phyloP scores from a whole-genome alignment of 2,329 filamentous ascomycete species.

The Metarhizium sp. region DNA sequence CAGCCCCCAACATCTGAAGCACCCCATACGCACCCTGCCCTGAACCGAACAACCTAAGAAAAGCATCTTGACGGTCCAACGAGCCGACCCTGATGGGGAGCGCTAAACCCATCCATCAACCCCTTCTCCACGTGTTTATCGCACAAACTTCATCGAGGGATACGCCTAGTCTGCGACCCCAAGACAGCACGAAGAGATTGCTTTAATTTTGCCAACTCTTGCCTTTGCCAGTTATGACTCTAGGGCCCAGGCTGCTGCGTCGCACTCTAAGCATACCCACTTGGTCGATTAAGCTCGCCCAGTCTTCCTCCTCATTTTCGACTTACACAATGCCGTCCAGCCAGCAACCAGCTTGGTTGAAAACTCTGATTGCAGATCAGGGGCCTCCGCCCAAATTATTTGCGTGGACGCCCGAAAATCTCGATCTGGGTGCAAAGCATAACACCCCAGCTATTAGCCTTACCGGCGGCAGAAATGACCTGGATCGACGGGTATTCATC shows the following conservation, averaged over 20 bases:
- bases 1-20: neutral
- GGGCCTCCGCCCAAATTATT: conserved; percentile 24
- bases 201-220: neutral
- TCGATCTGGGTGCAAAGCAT: conserved; percentile 8
- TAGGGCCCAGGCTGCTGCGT: neutral
- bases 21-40: neutral
- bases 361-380: conserved; percentile 15
- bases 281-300: neutral
- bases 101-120: neutral
- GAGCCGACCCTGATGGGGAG: neutral
- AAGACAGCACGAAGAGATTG: too few relatives aligned
- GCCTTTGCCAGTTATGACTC: neutral
- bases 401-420: conserved; percentile 24
- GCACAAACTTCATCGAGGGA: neutral
- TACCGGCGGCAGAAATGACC: conserved; percentile 5
- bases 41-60: neutral
- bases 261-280: neutral
- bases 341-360: conserved; percentile 21
- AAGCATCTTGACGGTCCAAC: neutral
- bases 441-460: conserved; percentile 5
- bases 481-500: conserved; percentile 55
- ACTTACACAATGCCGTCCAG: neutral
- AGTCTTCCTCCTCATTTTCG: neutral
- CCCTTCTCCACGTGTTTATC: neutral
- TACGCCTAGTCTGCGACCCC: neutral